These are phyloP conservation scores for Apiospora saccharicola DNA, from an alignment of 2,329 filamentous ascomycete genomes.

Conservation along the genomic window DNA sequence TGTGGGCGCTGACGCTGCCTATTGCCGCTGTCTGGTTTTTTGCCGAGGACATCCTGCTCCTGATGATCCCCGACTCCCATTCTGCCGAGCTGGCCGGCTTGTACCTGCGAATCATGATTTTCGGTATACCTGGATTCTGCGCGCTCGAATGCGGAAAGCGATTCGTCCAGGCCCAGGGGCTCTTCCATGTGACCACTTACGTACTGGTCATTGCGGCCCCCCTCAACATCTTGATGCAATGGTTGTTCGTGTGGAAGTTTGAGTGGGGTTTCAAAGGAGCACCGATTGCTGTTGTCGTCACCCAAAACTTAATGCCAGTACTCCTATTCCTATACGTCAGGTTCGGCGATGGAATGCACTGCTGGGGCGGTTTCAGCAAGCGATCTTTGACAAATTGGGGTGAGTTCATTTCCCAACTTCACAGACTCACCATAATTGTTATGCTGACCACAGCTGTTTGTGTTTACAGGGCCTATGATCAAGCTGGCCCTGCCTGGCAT, in stretches of 20 bases:
- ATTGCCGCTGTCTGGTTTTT: constrained; percentile 74
- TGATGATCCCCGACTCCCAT: constrained; percentile 74
- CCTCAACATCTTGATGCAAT: constrained; percentile 80
- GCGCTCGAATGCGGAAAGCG: constrained; percentile 80
- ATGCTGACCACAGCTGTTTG: constrained; percentile 22
- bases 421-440: background rate
- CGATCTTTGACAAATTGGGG: constrained; percentile 77
- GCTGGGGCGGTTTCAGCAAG: constrained; percentile 81
- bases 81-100: constrained; percentile 75
- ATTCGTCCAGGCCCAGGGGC: constrained; percentile 82
- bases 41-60: constrained; percentile 68
- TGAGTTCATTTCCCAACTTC: constrained; percentile 36
- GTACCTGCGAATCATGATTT: constrained; percentile 74
- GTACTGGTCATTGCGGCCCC: constrained; percentile 79
- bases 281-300: constrained; percentile 78
- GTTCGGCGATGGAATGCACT: constrained; percentile 75
- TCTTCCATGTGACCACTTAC: constrained; percentile 82
- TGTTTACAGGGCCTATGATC: constrained; percentile 72
- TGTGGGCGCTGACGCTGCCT: constrained; percentile 74
- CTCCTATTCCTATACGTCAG: constrained; percentile 78
- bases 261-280: constrained; percentile 77
- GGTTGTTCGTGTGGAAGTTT: constrained; percentile 77
- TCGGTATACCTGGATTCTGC: constrained; percentile 78
- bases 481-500: constrained; percentile 87
- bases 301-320: constrained; percentile 76